A percentile compares a stretch with the other conserved stretches of the same genome.
Evolutionary conservation across 176 grass and related monocot genomes (phyloP).

Genomic region (Cenchrus fungigraminus): DNA sequence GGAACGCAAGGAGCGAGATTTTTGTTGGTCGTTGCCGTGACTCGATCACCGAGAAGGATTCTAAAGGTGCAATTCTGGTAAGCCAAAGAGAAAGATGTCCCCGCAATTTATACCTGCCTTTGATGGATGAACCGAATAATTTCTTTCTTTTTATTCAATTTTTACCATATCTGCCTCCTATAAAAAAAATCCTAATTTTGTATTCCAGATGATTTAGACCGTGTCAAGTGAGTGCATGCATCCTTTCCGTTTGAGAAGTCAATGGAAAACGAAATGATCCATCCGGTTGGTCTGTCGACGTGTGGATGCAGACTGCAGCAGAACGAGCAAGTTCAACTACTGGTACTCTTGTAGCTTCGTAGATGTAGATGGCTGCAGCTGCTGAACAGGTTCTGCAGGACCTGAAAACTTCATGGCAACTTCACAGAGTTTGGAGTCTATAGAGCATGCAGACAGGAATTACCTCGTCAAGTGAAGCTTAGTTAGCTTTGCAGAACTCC

Average conservation of each 20-base stretch:
- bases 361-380: background rate
- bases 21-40: background rate
- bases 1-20: background rate
- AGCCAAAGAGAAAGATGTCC: background rate
- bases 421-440: background rate
- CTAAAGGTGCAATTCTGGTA: background rate
- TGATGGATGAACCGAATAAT: background rate
- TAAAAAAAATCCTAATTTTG: background rate
- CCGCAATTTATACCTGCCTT: slow-evolving; percentile 1
- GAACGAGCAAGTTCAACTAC: background rate
- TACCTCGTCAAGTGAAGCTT: background rate
- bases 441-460: background rate
- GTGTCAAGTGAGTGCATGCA: background rate
- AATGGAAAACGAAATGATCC: background rate
- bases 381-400: background rate
- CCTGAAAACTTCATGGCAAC: background rate
- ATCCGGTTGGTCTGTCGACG: background rate
- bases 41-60: background rate
- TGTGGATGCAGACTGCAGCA: background rate
- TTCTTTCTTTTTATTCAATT: background rate
- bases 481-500: background rate
- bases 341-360: background rate
- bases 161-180: background rate
- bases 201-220: background rate
- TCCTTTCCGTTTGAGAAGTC: background rate